phyloP scores from a whole-genome alignment of 768 basidiomycete genomes.

The Suillus tomentosus region DNA sequence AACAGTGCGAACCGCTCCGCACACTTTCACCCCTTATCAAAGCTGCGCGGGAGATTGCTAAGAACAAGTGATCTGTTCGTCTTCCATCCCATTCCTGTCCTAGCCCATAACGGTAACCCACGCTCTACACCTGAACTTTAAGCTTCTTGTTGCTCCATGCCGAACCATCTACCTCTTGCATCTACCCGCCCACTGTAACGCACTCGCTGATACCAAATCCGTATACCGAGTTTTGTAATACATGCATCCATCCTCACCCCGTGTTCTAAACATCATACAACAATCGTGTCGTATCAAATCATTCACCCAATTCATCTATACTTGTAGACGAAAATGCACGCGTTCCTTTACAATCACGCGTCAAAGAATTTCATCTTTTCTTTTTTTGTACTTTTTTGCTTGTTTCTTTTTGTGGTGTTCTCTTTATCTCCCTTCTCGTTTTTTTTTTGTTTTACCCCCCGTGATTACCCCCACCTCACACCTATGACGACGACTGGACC shows the following conservation, averaged over 20 bases:
- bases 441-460: not conserved
- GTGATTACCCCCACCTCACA: not conserved
- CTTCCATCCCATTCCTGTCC: not conserved
- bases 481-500: not conserved
- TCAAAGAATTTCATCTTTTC: not conserved
- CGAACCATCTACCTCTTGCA: conserved; percentile 25
- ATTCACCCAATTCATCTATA: conserved; percentile 2
- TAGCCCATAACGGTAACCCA: not conserved
- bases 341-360: not conserved
- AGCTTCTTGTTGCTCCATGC: conserved; percentile 14
- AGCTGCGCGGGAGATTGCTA: conserved; percentile 85
- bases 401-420: conserved; percentile 1
- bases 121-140: conserved; percentile 3
- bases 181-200: conserved; percentile 15
- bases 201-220: conserved; percentile 10
- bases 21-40: conserved; percentile 90
- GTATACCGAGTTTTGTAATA: conserved; percentile 13
- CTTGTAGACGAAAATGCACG: conserved; percentile 7
- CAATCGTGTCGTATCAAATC: conserved; percentile 5
- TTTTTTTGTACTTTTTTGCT: not conserved
- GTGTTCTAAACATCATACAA: conserved; percentile 1
- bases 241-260: conserved; percentile 10
- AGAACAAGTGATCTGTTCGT: conserved; percentile 43
- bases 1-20: conserved; percentile 80
- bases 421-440: not conserved